Base-by-base conservation (phyloP, 208 protist species). In the Acanthamoeba triangularis region DNA sequence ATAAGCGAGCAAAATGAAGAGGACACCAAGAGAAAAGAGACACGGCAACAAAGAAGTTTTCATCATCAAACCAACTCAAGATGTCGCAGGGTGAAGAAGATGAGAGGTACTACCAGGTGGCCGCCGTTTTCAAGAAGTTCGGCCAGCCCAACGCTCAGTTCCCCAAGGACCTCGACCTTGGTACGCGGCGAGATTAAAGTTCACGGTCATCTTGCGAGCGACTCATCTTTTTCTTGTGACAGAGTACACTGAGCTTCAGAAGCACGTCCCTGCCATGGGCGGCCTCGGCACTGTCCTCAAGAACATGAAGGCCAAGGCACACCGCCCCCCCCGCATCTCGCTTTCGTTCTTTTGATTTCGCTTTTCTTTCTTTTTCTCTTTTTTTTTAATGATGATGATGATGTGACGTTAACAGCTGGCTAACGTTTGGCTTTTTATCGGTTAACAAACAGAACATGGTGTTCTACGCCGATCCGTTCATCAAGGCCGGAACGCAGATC, bases 251-350 rank as follows among this genome's bases (percentile, higher is more conserved):
- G 88, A 93, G 56, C 63, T 93, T 3, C 56, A 56, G 61, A 93
- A 93, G 61, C 88, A 93, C 23, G 41, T 93, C 37, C 28, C 52
- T 30, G 88, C 88, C 88, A 93, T 76, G 61, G 88, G 61, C 63
- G 88, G 88, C 13, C 88, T 93, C 44, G 88, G 61, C 63, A 93
- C 88, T 18, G 88, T 93, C 16, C 88, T 93, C n/a, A 67, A 76
- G 52, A 93, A 93, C 88, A 93, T 93, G 88, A 67, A 76, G 61
- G 44, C 37, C 63, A 93, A 93, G 88, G 82, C 59, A 5, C 20
- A 52, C 13, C 2, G 16, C 23, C 30, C 33, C 67, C 28, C n/a
- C 28, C 54, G 1, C 49, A 14, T 52, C 11, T 54, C 49, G 49
- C 49, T 25, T 23, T 23, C 54, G 2, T 59, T 61, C 56, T 28